phyloP scores from a whole-genome alignment of 495 filamentous ascomycete genomes.

The Aspergillus sclerotiicarbonarius region DNA sequence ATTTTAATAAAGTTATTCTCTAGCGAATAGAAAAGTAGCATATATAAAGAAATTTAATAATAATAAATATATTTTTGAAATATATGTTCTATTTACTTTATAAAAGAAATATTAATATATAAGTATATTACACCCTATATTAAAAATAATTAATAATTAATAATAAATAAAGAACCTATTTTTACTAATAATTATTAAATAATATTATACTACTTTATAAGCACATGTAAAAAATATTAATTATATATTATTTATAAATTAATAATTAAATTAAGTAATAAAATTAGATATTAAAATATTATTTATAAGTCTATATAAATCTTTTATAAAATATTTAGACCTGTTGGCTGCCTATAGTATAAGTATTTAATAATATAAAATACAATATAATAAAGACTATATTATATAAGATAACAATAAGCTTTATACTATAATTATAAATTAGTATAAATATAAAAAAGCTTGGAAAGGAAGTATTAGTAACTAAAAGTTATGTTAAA shows the following conservation, averaged over 20 bases:
- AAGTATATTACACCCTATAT: not conserved
- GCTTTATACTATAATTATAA: too few species aligned
- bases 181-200: not conserved
- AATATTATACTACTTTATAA: not conserved
- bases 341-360: too few species aligned
- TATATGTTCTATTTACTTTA: not conserved
- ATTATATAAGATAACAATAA: too few species aligned
- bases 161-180: slow-evolving; percentile 6
- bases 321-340: not conserved
- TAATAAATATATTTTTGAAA: not conserved
- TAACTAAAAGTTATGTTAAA: too few species aligned
- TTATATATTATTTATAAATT: not conserved
- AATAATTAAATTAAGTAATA: not conserved
- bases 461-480: too few species aligned
- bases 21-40: not conserved
- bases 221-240: not conserved
- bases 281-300: not conserved
- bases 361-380: too few species aligned
- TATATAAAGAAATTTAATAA: not conserved
- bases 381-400: too few species aligned
- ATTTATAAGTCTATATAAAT: not conserved
- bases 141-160: slow-evolving; percentile 5
- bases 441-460: too few species aligned
- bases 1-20: too few species aligned
- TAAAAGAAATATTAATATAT: slow-evolving; percentile 1